Evolutionary conservation across 768 basidiomycete genomes (phyloP).

Genomic region (Xerocomellus chrysenteron): DNA sequence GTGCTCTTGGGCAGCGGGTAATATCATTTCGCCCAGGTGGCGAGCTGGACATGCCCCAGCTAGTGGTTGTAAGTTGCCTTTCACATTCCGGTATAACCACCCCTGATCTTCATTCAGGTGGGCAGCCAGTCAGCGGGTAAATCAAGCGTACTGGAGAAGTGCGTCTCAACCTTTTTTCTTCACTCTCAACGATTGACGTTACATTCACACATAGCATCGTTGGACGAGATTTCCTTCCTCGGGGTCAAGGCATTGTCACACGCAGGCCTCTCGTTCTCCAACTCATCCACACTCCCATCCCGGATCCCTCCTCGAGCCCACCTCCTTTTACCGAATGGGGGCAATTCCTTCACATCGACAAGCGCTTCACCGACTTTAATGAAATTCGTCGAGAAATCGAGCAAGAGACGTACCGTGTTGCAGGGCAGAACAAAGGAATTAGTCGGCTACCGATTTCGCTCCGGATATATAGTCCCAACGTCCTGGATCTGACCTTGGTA

Average conservation of each 20-base stretch:
- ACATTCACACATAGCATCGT: constrained; percentile 64
- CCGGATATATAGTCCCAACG: constrained; percentile 93
- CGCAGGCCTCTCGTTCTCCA: constrained; percentile 94
- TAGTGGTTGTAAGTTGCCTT: constrained; percentile 69
- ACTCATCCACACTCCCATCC: constrained; percentile 85
- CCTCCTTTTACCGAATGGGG: constrained; percentile 78
- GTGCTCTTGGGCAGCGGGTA: constrained; percentile 3
- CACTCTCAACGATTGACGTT: background rate
- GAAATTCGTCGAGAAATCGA: constrained; percentile 97
- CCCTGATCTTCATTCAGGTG: constrained; percentile 50
- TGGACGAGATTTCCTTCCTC: constrained; percentile 86
- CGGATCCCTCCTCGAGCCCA: constrained; percentile 44
- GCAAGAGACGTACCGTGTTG: constrained; percentile 94
- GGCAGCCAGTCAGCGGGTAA: constrained; percentile 97
- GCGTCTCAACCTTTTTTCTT: constrained; percentile 32
- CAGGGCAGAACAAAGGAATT: constrained; percentile 98
- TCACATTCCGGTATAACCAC: background rate
- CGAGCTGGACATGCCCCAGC: constrained; percentile 90
- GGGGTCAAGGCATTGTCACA: constrained; percentile 93
- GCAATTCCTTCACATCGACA: constrained; percentile 96
- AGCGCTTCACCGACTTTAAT: constrained; percentile 92
- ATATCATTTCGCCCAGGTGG: constrained; percentile 52
- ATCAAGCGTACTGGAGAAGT: constrained; percentile 96
- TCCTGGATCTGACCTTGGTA: constrained; percentile 92
- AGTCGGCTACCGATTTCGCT: constrained; percentile 95